Evolutionary conservation across 1,284 basidiomycete genomes (phyloP).

Genomic region (Trichosporon ovoides): DNA sequence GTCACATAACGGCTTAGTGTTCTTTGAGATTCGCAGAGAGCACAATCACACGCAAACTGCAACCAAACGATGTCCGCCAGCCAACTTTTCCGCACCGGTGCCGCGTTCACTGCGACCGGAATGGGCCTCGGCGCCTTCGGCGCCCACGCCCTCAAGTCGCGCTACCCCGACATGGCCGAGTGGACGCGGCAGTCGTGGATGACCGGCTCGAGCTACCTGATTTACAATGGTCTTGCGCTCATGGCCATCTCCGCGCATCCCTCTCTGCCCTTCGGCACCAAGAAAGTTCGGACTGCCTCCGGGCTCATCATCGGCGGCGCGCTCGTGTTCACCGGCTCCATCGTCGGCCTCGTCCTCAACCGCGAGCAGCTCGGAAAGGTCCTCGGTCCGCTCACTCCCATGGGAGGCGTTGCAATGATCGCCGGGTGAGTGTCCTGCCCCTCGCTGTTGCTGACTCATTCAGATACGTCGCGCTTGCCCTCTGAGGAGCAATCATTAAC

Average conservation of each 20-base stretch:
- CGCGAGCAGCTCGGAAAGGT: constrained; percentile 57
- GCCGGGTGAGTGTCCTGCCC: constrained; percentile 59
- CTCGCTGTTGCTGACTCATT: not conserved
- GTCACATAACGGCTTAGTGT: too few species aligned
- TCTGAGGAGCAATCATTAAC: constrained; percentile 5
- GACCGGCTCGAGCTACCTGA: constrained; percentile 46
- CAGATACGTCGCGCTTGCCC: constrained; percentile 26
- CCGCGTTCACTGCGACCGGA: constrained; percentile 42
- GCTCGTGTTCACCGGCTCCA: constrained; percentile 65
- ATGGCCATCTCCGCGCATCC: constrained; percentile 67
- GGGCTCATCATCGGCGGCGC: constrained; percentile 63
- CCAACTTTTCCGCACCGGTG: constrained; percentile 30
- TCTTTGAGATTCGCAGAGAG: too few species aligned
- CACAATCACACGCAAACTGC: not conserved
- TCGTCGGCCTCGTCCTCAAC: constrained; percentile 61
- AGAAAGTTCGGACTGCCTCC: constrained; percentile 60
- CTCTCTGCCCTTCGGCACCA: constrained; percentile 52
- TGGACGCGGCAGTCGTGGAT: constrained; percentile 35
- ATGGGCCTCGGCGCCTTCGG: constrained; percentile 48
- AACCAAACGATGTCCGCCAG: constrained; percentile 15
- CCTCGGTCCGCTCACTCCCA: constrained; percentile 68
- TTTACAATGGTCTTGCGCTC: constrained; percentile 71
- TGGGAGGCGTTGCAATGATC: constrained; percentile 69
- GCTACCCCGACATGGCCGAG: constrained; percentile 41
- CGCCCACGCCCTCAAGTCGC: constrained; percentile 41